A percentile compares a stretch with the other conserved stretches of the same genome.
These are phyloP conservation scores for Eimeria brunetti DNA, from an alignment of 169 alveolate species.

Conservation along the genomic window DNA sequence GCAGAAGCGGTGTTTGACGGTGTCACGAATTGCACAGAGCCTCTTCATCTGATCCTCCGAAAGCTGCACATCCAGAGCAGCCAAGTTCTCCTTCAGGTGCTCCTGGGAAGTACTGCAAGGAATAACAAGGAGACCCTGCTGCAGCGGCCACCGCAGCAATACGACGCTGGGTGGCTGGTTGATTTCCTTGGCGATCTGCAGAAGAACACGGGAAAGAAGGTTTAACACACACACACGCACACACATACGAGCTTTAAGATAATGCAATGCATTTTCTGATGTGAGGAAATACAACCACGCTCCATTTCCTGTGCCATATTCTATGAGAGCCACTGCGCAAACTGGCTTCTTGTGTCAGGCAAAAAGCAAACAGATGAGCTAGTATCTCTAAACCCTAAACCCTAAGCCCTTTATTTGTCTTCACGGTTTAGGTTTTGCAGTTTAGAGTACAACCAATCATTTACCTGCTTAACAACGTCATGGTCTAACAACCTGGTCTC, in stretches of 20 bases:
- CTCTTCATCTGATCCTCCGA: constrained; percentile 64
- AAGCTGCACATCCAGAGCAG: constrained; percentile 24
- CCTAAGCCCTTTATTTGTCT: background rate
- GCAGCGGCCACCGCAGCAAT: constrained; percentile 73
- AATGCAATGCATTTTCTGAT: background rate
- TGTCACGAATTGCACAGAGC: constrained; percentile 32
- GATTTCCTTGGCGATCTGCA: constrained; percentile 58
- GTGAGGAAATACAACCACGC: background rate
- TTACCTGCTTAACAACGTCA: constrained; percentile 69
- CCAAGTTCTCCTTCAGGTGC: constrained; percentile 53
- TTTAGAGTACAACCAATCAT: background rate
- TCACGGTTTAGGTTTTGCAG: background rate
- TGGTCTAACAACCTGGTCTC: constrained; percentile 31
- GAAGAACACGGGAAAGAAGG: background rate
- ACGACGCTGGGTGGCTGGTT: constrained; percentile 37
- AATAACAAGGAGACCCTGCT: constrained; percentile 63
- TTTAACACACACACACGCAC: background rate
- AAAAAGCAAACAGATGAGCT: too few species aligned
- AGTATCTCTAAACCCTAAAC: background rate
- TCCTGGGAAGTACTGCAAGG: constrained; percentile 58
- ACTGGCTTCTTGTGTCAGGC: background rate
- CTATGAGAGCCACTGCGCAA: too few species aligned
- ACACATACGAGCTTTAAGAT: background rate
- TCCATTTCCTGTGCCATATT: background rate
- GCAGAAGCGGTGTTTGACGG: constrained; percentile 62